These are phyloP conservation scores for Raddia distichophylla DNA, from an alignment of 176 grass and related monocot species.

Conservation along the genomic window DNA sequence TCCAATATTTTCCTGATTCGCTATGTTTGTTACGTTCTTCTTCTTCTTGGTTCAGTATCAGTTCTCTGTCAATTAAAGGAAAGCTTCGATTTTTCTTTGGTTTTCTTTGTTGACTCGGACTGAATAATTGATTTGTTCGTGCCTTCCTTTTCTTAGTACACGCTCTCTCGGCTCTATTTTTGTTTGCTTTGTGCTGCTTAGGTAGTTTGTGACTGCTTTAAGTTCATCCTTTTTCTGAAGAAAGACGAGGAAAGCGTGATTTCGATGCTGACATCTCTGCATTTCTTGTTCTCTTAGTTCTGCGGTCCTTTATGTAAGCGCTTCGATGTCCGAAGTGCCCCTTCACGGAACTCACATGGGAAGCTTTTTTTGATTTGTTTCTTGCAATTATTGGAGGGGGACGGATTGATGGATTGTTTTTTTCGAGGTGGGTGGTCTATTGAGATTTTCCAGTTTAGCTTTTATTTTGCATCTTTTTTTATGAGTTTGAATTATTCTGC, in stretches of 20 bases:
- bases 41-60: neutral
- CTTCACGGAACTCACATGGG: constrained; percentile 36
- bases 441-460: neutral
- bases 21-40: neutral
- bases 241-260: constrained; percentile 45
- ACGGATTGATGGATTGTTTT: constrained; percentile 18
- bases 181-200: constrained; percentile 15
- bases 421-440: neutral
- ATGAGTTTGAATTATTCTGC: neutral
- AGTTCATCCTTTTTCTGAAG: neutral
- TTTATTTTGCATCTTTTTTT: constrained; percentile 21
- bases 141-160: constrained; percentile 2
- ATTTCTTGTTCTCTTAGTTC: constrained; percentile 29
- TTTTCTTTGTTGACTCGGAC: constrained; percentile 16
- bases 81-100: neutral
- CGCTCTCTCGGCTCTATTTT: neutral
- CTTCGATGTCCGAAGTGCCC: constrained; percentile 32
- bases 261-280: constrained; percentile 42
- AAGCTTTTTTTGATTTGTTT: constrained; percentile 25
- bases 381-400: neutral
- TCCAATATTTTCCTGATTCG: neutral
- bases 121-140: constrained; percentile 42
- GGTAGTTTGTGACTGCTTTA: constrained; percentile 2
- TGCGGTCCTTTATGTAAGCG: constrained; percentile 35
- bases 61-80: neutral